Evolutionary conservation across 148 eudicot species (phyloP).

Genomic region (Nepenthes gracilis): DNA sequence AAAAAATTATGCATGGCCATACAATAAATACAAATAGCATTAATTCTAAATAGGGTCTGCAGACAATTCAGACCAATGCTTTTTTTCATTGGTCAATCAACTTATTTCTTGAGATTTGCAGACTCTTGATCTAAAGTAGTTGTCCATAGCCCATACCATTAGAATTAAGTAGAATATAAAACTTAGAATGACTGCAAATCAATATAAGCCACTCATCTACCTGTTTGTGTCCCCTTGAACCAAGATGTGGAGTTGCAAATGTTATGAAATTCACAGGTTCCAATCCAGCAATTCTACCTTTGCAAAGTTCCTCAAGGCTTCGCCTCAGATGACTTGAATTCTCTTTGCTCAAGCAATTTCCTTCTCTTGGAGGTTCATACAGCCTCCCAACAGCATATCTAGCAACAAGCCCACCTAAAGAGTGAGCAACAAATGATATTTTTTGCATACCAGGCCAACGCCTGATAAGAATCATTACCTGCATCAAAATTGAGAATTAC

Average conservation of each 20-base stretch:
- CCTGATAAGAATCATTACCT: conserved; percentile 58
- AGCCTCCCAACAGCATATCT: conserved; percentile 79
- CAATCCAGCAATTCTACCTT: conserved; percentile 61
- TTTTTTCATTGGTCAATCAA: no score
- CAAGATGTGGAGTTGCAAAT: conserved; percentile 92
- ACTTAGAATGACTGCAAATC: not conserved
- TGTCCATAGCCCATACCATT: not conserved
- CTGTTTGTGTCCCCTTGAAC: conserved; percentile 90
- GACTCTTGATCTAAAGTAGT: no score
- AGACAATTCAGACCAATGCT: no score
- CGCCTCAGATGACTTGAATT: conserved; percentile 11
- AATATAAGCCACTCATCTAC: conserved; percentile 17
- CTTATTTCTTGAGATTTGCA: no score
- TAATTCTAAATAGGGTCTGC: no score
- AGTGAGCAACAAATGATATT: conserved; percentile 85
- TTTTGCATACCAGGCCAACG: conserved; percentile 58
- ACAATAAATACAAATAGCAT: no score
- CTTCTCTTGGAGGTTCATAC: conserved; percentile 25
- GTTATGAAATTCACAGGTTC: conserved; percentile 84
- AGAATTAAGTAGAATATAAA: not conserved
- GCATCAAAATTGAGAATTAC: conserved; percentile 11
- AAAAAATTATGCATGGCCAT: no score
- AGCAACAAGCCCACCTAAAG: conserved; percentile 90
- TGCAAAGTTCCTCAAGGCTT: conserved; percentile 14
- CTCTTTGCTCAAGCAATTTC: conserved; percentile 15